phyloP scores from a whole-genome alignment of 1,284 basidiomycete species.

The Thecaphora thlaspeos region DNA sequence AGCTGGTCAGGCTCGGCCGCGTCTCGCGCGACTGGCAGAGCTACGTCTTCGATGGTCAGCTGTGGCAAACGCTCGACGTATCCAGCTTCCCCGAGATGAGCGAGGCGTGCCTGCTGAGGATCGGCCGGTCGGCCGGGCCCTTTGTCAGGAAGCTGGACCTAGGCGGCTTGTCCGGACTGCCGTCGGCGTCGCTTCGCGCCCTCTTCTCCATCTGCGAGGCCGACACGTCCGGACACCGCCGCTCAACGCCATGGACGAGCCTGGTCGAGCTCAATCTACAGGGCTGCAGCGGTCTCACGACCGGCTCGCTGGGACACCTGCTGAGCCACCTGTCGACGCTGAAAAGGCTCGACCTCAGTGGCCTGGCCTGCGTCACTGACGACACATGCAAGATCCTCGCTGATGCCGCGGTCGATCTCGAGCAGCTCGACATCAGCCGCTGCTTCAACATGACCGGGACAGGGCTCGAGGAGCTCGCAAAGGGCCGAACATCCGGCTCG shows the following conservation, averaged over 20 bases:
- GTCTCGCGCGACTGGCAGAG: conserved; percentile 77
- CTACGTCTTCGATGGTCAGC: conserved; percentile 80
- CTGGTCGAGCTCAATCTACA: conserved; percentile 67
- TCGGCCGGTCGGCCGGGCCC: conserved; percentile 60
- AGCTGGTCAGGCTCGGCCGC: conserved; percentile 60
- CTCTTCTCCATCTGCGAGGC: conserved; percentile 7
- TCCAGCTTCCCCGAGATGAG: conserved; percentile 61
- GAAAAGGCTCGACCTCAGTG: conserved; percentile 67
- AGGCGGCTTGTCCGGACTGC: conserved; percentile 66
- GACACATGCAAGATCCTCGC: conserved; percentile 71
- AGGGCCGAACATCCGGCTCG: conserved; percentile 8
- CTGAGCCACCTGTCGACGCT: conserved; percentile 70
- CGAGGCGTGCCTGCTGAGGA: conserved; percentile 21
- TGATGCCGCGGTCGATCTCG: conserved; percentile 64
- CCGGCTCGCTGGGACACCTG: conserved; percentile 69
- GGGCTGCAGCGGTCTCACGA: conserved; percentile 70
- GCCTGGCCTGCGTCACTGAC: conserved; percentile 69
- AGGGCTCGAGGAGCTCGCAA: conserved; percentile 61
- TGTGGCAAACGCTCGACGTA: conserved; percentile 67
- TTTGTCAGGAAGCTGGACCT: conserved; percentile 71
- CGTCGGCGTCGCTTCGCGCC: conserved; percentile 18
- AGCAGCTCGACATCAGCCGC: conserved; percentile 70
- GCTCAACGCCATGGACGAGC: conserved; percentile 13
- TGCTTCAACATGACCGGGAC: conserved; percentile 70
- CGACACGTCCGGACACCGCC: conserved; percentile 1